Percentiles rank a stretch among this genome's conserved stretches.
These are phyloP conservation scores for Skeletonema tropicum DNA, from an alignment of 108 stramenopile species.

Conservation along the genomic window DNA sequence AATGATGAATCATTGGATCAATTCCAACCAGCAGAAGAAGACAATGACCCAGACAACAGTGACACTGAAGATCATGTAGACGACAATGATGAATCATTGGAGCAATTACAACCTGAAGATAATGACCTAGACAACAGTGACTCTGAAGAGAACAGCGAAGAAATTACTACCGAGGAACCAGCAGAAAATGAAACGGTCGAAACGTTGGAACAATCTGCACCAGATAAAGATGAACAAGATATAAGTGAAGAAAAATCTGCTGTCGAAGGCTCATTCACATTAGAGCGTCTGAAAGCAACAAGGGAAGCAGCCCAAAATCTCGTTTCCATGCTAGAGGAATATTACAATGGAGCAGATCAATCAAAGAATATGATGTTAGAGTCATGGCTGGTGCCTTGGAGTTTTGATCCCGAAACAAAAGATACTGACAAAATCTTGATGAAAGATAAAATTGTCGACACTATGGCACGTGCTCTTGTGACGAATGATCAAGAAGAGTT, in stretches of 20 bases:
- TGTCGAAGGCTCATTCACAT: background rate
- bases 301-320: slow-evolving; percentile 20
- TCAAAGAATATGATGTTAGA: slow-evolving; percentile 19
- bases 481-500: slow-evolving; percentile 33
- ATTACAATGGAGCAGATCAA: slow-evolving; percentile 17
- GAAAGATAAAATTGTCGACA: slow-evolving; percentile 1
- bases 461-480: slow-evolving; percentile 39
- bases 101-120: background rate
- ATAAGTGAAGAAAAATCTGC: background rate
- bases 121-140: background rate
- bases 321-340: slow-evolving; percentile 15
- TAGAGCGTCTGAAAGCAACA: slow-evolving; percentile 1
- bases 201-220: background rate
- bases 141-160: background rate
- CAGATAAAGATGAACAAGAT: background rate
- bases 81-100: background rate
- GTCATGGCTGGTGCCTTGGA: slow-evolving; percentile 20
- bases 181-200: no score
- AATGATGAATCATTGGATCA: background rate
- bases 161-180: background rate
- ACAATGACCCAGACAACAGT: background rate
- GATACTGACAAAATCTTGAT: slow-evolving; percentile 1
- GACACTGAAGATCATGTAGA: background rate
- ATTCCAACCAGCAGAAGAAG: background rate
- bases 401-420: slow-evolving; percentile 8